Evolutionary conservation across 176 grass and related monocot genomes (phyloP), one percentile per base, ranked within the genome.

Genomic region (Microstegium vimineum): DNA sequence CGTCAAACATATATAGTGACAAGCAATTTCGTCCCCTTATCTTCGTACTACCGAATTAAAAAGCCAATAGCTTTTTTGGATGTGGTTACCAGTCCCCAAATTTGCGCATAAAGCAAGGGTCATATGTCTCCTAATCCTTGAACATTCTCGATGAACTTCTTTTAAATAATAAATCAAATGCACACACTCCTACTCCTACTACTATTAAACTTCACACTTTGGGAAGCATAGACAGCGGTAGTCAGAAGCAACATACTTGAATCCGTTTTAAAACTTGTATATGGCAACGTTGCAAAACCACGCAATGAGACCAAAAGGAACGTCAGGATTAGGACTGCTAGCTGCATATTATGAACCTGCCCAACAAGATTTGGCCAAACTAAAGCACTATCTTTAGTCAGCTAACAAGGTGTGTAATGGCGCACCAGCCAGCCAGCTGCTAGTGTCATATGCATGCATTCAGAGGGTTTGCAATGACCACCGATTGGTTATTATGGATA

Each of bases 51-150:
- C 11, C 26, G 26, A 62, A 33, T 47, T 63, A 34, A 33, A 11
- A 46, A 60, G 38, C 42, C 8, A 56, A 49, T 6, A 69, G 23
- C 79, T 30, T 81, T 81, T 56, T 41, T 27, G 47, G 5, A 35
- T 10, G 37, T 59, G 66, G 11, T 59, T 38, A 26, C 8, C 23
- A 66, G 18, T 36, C 46, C 76, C 78, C 33, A 81, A 86, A 87
- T 83, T 88, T 77, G 47, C 17, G 79, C 76, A 73, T 11, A 86
- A 87, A 83, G 71, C 85, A 80, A 92, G 63, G 73, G 56, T 31
- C 47, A 8, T 11, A 10, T 87, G 87, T 88, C 77, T 73, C 87
- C 78, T 87, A 45, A 10, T 85, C 72, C 66, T 47, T 73, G 54
- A 83, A 83, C 92, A 92, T 33, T 41, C 66, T 64, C 90, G 67